Evolutionary conservation across 306 rosid genomes (phyloP).

Genomic region (Citrullus mucosospermus): DNA sequence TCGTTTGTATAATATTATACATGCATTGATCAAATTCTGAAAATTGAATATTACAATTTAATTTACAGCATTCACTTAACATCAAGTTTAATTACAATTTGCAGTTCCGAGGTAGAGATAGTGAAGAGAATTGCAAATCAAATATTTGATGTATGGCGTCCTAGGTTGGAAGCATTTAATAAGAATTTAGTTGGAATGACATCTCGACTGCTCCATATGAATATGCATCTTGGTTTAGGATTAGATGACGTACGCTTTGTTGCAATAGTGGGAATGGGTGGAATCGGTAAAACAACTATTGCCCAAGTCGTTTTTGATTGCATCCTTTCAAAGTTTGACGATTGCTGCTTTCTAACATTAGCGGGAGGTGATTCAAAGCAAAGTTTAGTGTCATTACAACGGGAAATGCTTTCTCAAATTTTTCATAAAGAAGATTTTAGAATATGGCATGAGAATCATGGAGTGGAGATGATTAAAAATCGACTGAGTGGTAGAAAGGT

Average conservation of each 20-base stretch:
- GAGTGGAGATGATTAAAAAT: background rate
- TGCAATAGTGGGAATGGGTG: slow-evolving; percentile 18
- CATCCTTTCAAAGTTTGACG: background rate
- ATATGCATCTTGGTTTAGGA: background rate
- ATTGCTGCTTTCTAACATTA: slow-evolving; percentile 1
- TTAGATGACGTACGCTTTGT: background rate
- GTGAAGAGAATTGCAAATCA: background rate
- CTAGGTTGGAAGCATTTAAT: background rate
- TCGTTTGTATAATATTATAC: background rate
- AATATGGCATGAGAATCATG: background rate
- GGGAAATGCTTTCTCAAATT: background rate
- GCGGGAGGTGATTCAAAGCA: background rate
- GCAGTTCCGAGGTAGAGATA: background rate
- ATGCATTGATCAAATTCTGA: background rate
- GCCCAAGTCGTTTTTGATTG: background rate
- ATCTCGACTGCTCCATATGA: background rate
- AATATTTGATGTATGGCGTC: background rate
- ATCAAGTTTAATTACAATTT: background rate
- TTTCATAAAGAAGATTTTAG: background rate
- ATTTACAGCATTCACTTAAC: background rate
- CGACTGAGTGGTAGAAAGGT: background rate
- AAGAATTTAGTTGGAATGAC: background rate
- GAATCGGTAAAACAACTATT: slow-evolving; percentile 9
- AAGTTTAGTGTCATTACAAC: background rate
- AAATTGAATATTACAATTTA: background rate